These are phyloP conservation scores for Paraleonurus japonicus DNA, from an alignment of 257 asterid genomes.

Conservation along the genomic window DNA sequence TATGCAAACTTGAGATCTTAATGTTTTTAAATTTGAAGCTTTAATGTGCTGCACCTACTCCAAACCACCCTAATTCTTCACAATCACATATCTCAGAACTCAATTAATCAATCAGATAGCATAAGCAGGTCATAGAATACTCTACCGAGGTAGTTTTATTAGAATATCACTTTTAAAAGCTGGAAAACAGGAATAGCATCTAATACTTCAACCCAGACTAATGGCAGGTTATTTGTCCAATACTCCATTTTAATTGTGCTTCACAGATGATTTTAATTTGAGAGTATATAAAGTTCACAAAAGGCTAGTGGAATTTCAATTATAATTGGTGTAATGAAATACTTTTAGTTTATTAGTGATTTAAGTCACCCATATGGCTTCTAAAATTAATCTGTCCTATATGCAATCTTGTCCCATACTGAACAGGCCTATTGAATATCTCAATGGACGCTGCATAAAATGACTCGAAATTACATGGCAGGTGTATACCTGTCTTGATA, in stretches of 20 bases:
- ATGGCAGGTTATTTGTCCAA: background rate
- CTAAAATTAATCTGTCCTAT: background rate
- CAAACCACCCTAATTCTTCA: background rate
- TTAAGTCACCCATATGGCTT: background rate
- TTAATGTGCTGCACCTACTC: background rate
- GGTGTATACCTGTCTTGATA: conserved; percentile 74
- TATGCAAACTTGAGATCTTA: background rate
- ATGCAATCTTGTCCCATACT: background rate
- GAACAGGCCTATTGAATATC: background rate
- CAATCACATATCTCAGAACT: background rate
- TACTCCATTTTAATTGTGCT: background rate
- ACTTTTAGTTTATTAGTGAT: background rate
- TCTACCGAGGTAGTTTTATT: background rate
- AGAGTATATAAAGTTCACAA: background rate
- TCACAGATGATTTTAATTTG: background rate
- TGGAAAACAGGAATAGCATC: background rate
- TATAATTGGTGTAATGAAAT: background rate
- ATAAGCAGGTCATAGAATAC: background rate
- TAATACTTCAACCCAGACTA: background rate
- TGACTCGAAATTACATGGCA: background rate
- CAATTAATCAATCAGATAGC: background rate
- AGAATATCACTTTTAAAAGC: background rate
- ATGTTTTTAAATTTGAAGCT: background rate
- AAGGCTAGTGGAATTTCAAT: background rate
- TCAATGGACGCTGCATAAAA: background rate